Conservation (phyloP, 2,329 filamentous ascomycete genomes). For the Plectosphaerella cucumerina region DNA sequence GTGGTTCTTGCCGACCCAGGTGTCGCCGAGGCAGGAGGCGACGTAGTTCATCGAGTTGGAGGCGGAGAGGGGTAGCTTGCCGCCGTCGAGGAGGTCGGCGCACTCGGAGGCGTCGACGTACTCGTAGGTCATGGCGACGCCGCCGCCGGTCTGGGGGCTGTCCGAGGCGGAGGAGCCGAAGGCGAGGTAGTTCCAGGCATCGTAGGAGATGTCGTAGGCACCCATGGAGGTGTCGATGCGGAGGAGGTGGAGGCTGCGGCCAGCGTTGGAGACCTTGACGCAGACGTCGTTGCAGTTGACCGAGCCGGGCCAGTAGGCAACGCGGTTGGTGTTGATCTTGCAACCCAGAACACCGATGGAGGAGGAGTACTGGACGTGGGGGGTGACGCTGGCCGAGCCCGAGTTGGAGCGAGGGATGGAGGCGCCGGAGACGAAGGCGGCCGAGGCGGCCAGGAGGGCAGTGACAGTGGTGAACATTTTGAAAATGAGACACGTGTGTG, state of each 20-base stretch:
- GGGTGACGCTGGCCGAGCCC: slow-evolving; percentile 38
- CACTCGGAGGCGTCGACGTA: slow-evolving; percentile 44
- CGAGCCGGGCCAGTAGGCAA: slow-evolving; percentile 55
- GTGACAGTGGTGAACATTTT: slow-evolving; percentile 23
- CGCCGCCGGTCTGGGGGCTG: slow-evolving; percentile 43
- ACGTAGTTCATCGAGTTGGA: slow-evolving; percentile 55
- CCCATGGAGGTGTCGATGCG: slow-evolving; percentile 52
- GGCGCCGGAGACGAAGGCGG: slow-evolving; percentile 18
- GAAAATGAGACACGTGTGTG: slow-evolving; percentile 3
- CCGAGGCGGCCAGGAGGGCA: slow-evolving; percentile 23
- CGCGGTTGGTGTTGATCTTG: slow-evolving; percentile 56
- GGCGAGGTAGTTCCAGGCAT: slow-evolving; percentile 56
- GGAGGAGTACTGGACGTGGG: slow-evolving; percentile 52
- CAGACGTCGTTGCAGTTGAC: slow-evolving; percentile 54
- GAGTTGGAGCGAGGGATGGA: slow-evolving; percentile 17
- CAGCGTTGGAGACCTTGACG: slow-evolving; percentile 45
- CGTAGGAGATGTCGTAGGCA: slow-evolving; percentile 56
- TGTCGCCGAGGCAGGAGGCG: slow-evolving; percentile 40
- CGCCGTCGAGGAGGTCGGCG: slow-evolving; percentile 40
- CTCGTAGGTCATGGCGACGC: slow-evolving; percentile 46
- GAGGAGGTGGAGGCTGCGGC: slow-evolving; percentile 51
- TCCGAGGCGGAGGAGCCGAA: slow-evolving; percentile 43
- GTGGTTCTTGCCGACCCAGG: slow-evolving; percentile 46
- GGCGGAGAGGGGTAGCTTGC: slow-evolving; percentile 50
- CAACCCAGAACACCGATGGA: slow-evolving; percentile 56